phyloP scores from a whole-genome alignment of 1,284 basidiomycete genomes.

The Ceratobasidium theobromae region DNA sequence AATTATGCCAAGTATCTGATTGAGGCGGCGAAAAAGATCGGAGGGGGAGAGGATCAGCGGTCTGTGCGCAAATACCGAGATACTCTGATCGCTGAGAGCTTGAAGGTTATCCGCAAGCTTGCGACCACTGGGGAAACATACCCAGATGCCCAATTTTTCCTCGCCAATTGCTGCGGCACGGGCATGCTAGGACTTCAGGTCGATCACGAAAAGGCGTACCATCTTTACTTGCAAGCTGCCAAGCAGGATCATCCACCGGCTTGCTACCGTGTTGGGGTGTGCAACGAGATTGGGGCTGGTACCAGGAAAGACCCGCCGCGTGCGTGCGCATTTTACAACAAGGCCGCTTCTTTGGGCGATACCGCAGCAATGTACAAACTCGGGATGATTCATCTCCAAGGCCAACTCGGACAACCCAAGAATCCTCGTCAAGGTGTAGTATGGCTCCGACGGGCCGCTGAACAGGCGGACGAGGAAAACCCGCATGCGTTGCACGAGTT shows the following conservation, averaged over 20 bases:
- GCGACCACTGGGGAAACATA: constrained; percentile 89
- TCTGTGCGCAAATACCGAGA: constrained; percentile 89
- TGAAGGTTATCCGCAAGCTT: constrained; percentile 90
- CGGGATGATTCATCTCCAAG: constrained; percentile 91
- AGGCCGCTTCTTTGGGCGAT: constrained; percentile 93
- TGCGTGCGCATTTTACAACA: constrained; percentile 94
- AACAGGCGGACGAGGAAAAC: constrained; percentile 98
- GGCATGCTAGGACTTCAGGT: constrained; percentile 92
- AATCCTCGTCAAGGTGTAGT: constrained; percentile 91
- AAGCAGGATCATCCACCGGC: constrained; percentile 97
- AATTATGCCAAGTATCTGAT: constrained; percentile 97
- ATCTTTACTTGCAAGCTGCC: constrained; percentile 95
- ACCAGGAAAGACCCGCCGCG: constrained; percentile 85
- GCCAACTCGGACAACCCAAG: constrained; percentile 77
- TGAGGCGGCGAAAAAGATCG: constrained; percentile 95
- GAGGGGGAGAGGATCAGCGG: constrained; percentile 72
- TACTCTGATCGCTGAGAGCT: constrained; percentile 79
- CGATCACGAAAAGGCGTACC: constrained; percentile 97
- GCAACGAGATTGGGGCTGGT: constrained; percentile 99
- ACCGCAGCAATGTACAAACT: constrained; percentile 99
- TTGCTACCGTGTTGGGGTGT: constrained; percentile 96
- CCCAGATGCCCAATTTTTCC: constrained; percentile 98
- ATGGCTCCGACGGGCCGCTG: constrained; percentile 93
- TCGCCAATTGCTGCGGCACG: constrained; percentile 96
- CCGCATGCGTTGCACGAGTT: constrained; percentile 97